phyloP scores from a whole-genome alignment of 495 filamentous ascomycete species.

The Hypoxylon rickii region DNA sequence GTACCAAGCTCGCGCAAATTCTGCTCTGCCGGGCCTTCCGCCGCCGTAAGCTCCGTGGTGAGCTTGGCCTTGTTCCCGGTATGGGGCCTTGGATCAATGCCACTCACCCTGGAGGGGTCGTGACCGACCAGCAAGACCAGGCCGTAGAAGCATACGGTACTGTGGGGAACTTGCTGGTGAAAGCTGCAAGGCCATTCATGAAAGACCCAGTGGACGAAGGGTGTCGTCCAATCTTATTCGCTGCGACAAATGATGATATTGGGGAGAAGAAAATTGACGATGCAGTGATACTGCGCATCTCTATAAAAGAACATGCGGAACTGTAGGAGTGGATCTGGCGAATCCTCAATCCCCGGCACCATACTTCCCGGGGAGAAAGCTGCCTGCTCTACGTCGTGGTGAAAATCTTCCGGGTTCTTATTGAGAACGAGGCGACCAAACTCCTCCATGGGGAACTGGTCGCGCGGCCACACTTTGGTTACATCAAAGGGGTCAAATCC shows the following conservation, averaged over 20 bases:
- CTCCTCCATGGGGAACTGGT: slow-evolving; percentile 68
- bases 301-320: slow-evolving; percentile 81
- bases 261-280: slow-evolving; percentile 56
- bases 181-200: slow-evolving; percentile 50
- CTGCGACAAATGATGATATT: slow-evolving; percentile 52
- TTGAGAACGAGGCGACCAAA: slow-evolving; percentile 68
- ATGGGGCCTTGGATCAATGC: slow-evolving; percentile 50
- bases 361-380: slow-evolving; percentile 85
- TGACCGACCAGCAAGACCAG: slow-evolving; percentile 57
- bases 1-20: slow-evolving; percentile 61
- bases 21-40: slow-evolving; percentile 44
- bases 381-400: slow-evolving; percentile 78
- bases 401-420: slow-evolving; percentile 72
- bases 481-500: slow-evolving; percentile 61
- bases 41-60: slow-evolving; percentile 44
- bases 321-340: slow-evolving; percentile 78
- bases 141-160: slow-evolving; percentile 57
- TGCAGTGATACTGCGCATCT: slow-evolving; percentile 77
- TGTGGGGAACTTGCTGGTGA: slow-evolving; percentile 46
- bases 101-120: slow-evolving; percentile 55
- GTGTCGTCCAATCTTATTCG: slow-evolving; percentile 54
- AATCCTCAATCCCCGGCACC: slow-evolving; percentile 65
- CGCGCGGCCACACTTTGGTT: slow-evolving; percentile 69
- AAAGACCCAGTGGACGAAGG: slow-evolving; percentile 55
- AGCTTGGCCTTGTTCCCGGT: slow-evolving; percentile 16